Evolutionary conservation across 1,139 yeast species (phyloP).

Genomic region (Debaryomyces robertsiae): DNA sequence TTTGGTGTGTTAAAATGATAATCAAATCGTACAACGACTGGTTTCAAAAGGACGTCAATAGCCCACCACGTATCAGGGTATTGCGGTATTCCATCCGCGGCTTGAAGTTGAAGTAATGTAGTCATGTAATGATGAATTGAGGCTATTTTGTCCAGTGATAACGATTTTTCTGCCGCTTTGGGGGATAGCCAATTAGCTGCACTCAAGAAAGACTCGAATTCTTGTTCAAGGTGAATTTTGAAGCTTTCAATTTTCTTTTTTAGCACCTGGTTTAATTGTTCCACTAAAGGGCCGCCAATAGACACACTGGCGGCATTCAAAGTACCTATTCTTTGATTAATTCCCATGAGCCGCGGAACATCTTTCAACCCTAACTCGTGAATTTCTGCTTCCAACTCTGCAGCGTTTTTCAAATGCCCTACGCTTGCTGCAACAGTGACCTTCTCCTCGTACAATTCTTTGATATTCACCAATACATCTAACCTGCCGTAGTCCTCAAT

Average conservation of each 20-base stretch:
- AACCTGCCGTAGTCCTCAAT: constrained; percentile 19
- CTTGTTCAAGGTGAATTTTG: constrained; percentile 1
- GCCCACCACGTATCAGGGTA: constrained; percentile 61
- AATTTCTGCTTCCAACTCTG: constrained; percentile 6
- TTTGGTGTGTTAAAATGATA: constrained; percentile 68
- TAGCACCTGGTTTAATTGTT: not conserved
- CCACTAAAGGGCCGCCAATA: not conserved
- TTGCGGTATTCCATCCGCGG: constrained; percentile 30
- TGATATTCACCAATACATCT: constrained; percentile 14
- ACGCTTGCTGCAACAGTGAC: not conserved
- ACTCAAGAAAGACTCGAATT: constrained; percentile 1
- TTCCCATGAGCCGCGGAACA: not conserved
- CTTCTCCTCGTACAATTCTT: constrained; percentile 1
- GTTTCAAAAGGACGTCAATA: constrained; percentile 55
- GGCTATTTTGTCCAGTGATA: not conserved
- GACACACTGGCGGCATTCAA: not conserved
- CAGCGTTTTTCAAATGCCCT: constrained; percentile 6
- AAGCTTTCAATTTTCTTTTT: constrained; percentile 4
- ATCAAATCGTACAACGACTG: constrained; percentile 62
- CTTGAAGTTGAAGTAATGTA: constrained; percentile 41
- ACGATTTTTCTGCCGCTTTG: constrained; percentile 2
- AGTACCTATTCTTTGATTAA: constrained; percentile 1
- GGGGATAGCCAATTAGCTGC: constrained; percentile 23
- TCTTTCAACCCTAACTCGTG: constrained; percentile 5
- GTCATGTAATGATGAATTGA: constrained; percentile 11